Evolutionary conservation across 441 rosid genomes (phyloP), one percentile per base, ranked within the genome.

Genomic region (Macaranga tanarius): DNA sequence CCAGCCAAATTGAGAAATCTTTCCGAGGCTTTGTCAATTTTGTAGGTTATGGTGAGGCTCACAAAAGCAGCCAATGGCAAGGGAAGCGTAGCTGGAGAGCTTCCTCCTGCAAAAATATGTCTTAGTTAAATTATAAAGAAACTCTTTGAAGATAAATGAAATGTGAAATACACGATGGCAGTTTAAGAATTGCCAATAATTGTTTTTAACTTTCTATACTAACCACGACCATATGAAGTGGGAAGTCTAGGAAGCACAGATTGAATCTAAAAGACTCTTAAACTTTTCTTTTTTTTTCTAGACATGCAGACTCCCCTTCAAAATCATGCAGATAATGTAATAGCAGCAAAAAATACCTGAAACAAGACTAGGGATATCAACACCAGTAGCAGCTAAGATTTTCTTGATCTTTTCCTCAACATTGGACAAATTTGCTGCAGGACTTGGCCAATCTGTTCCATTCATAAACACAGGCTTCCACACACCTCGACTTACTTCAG

Each of bases 361-460:
- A 58, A 93, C 76, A 74, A 92, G 89, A 83, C 91, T 96, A 40
- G 99, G 97, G 76, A 92, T 88, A 75, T 89, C 91, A 80, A 92
- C 96, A 51, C 98, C 99, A 75, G 98, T 90, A 74, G 91, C 96
- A 55, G 97, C 98, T 79, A 96, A 79, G 45, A 83, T 88, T 84
- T 92, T 93, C 85, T 92, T 91, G 63, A 96, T 89, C 83, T 93
- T 95, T 64, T 90, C 92, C 86, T 92, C 99, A 77, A 96, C 92
- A 11, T 63, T 81, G 48, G 89, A 88, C 73, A 96, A 83, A 87
- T 92, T 93, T 72, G 93, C 94, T 70, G 97, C 91, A 81, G 99
- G 99, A 81, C 98, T 96, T 17, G 98, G 99, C 99, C 99, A 96
- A 85, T 96, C 99, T 69, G 97, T 89, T 75, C 99, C 99, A 76